Conservation (phyloP, 164 flowering plant genomes). For the Cinnamomum micranthum region DNA sequence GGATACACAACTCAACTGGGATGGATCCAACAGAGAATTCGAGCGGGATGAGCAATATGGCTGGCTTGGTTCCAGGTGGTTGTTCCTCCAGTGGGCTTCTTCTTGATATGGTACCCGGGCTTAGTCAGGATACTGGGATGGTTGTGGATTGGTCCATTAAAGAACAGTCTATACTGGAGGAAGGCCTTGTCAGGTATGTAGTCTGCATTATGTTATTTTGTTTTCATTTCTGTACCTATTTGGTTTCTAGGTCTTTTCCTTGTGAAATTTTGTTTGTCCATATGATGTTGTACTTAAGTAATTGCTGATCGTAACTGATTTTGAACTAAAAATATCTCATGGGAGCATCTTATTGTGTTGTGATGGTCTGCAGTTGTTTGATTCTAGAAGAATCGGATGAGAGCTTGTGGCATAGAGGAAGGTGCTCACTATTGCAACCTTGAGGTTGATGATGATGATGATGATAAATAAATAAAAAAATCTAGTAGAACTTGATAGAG, state of each 20-base stretch:
- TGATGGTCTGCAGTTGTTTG: background rate
- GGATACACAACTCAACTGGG: slow-evolving; percentile 27
- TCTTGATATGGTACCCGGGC: slow-evolving; percentile 47
- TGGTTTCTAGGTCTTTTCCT: background rate
- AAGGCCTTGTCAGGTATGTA: slow-evolving; percentile 79
- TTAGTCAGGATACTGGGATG: slow-evolving; percentile 67
- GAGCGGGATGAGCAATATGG: slow-evolving; percentile 18
- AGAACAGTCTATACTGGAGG: slow-evolving; percentile 76
- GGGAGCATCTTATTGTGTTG: background rate
- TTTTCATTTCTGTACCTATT: background rate
- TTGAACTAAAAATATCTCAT: background rate
- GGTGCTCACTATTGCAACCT: no score
- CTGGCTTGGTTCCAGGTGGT: slow-evolving; percentile 24
- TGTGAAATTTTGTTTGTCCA: background rate
- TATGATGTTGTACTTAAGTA: background rate
- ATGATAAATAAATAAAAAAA: no score
- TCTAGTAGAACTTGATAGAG: no score
- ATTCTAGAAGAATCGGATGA: background rate
- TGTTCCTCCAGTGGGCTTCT: slow-evolving; percentile 37
- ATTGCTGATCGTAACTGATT: background rate
- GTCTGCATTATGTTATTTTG: slow-evolving; percentile 8
- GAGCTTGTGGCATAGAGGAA: no score
- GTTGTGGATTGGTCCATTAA: slow-evolving; percentile 87
- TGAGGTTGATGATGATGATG: no score
- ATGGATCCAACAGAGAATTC: slow-evolving; percentile 32